A percentile compares a stretch with the other conserved stretches of the same genome.
Conservation (phyloP, 805 yeast genomes). For the Saturnispora saitoi region DNA sequence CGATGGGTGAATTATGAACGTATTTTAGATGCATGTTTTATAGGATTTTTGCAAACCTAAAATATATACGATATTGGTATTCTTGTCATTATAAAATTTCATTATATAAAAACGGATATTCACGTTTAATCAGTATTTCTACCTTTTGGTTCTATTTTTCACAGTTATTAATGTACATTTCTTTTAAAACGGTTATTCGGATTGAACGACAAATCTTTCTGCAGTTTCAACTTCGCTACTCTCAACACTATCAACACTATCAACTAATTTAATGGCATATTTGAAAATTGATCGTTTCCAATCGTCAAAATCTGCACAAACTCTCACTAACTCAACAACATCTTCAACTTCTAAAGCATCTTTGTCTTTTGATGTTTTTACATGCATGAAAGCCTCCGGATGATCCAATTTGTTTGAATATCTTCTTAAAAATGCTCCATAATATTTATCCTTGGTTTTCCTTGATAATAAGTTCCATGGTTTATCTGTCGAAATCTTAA, state of each 20-base stretch:
- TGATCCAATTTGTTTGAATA: constrained; percentile 20
- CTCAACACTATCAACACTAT: constrained; percentile 7
- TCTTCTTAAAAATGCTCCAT: constrained; percentile 24
- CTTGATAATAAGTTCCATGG: constrained; percentile 20
- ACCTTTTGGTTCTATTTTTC: not conserved
- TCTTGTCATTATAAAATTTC: not conserved
- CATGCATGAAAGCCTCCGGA: constrained; percentile 11
- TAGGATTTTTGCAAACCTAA: constrained; percentile 44
- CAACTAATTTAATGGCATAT: constrained; percentile 15
- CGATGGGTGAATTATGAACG: constrained; percentile 75
- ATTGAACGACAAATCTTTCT: not conserved
- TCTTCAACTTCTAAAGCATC: constrained; percentile 13
- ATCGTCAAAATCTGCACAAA: constrained; percentile 23
- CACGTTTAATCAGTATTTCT: not conserved
- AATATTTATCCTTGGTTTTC: constrained; percentile 21
- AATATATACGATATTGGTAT: not conserved
- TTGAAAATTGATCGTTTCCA: constrained; percentile 17
- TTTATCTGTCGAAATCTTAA: constrained; percentile 16
- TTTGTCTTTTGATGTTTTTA: not conserved
- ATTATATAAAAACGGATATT: not conserved
- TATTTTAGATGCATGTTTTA: constrained; percentile 66
- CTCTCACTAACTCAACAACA: constrained; percentile 20
- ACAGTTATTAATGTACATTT: not conserved
- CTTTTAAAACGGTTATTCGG: not conserved
- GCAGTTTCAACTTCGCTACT: constrained; percentile 3